Conservation (phyloP, 805 yeast species). For the Yarrowia osloensis region DNA sequence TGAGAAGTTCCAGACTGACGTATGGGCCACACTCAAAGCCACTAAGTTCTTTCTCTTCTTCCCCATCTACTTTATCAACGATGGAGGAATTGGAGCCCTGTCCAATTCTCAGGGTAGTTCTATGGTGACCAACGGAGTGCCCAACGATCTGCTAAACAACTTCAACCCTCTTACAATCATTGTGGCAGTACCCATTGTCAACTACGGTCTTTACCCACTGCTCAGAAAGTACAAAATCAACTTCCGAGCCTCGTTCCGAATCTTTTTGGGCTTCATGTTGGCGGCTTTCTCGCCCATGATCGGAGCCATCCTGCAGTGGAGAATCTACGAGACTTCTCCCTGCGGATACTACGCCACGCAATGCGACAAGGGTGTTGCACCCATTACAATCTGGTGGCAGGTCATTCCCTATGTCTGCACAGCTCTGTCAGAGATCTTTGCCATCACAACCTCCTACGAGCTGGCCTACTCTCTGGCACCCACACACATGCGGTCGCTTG, state of each 20-base stretch:
- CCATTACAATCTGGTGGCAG: background rate
- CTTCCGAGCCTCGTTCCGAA: background rate
- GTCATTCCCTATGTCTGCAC: background rate
- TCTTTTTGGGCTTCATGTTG: background rate
- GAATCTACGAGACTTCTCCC: constrained; percentile 1
- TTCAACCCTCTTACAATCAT: background rate
- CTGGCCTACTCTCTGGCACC: background rate
- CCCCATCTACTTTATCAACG: constrained; percentile 5
- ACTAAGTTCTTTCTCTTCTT: background rate
- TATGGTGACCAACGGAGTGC: background rate
- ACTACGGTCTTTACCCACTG: background rate
- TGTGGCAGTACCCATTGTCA: background rate
- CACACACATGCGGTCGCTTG: background rate
- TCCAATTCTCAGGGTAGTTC: constrained; percentile 1
- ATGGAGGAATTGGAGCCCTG: background rate
- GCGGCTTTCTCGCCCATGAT: background rate
- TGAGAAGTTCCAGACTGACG: background rate
- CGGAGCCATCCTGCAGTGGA: background rate
- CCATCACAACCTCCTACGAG: background rate
- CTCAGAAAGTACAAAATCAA: background rate
- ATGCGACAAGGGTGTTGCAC: background rate
- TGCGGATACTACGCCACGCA: constrained; percentile 1
- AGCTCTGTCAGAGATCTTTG: background rate
- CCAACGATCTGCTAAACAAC: background rate
- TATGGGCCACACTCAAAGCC: background rate